phyloP scores from a whole-genome alignment of 768 basidiomycete genomes.

The Phaffia australis region DNA sequence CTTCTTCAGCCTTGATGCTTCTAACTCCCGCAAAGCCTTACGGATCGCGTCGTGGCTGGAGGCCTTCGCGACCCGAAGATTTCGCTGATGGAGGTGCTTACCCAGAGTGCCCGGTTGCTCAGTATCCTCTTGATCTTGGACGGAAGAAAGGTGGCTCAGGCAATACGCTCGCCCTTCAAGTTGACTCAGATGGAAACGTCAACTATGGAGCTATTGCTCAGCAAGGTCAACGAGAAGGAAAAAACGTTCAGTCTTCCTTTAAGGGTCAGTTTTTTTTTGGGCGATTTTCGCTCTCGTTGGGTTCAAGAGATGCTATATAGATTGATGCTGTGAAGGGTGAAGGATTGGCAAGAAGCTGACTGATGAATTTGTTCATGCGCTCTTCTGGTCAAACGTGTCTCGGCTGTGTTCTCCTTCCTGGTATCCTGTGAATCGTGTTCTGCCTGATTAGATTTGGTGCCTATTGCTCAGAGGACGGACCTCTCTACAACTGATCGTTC shows the following conservation, averaged over 20 bases:
- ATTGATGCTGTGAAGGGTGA: not conserved
- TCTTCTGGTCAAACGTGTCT: not conserved
- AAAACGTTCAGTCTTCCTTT: conserved; percentile 85
- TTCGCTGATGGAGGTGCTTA: conserved; percentile 77
- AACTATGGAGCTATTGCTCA: conserved; percentile 94
- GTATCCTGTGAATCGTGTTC: not conserved
- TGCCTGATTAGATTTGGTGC: conserved; percentile 60
- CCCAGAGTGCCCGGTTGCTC: conserved; percentile 92
- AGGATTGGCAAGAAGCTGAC: not conserved
- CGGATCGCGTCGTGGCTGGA: conserved; percentile 76
- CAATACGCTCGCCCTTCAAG: conserved; percentile 90
- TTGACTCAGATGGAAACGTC: conserved; percentile 90
- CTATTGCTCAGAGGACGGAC: conserved; percentile 78
- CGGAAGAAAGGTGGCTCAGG: conserved; percentile 85
- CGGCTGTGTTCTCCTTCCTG: not conserved
- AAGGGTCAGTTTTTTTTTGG: conserved; percentile 45
- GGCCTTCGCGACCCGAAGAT: conserved; percentile 66
- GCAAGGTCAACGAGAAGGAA: conserved; percentile 80
- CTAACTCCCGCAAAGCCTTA: conserved; percentile 45
- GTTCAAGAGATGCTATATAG: not conserved
- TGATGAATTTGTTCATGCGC: not conserved
- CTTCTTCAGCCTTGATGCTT: conserved; percentile 3
- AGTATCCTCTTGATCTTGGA: conserved; percentile 92
- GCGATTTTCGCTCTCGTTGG: not conserved
- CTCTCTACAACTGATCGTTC: conserved; percentile 56